Evolutionary conservation across 1,284 basidiomycete genomes (phyloP), one percentile per base, ranked within the genome.

Genomic region (Ustilago lituana): DNA sequence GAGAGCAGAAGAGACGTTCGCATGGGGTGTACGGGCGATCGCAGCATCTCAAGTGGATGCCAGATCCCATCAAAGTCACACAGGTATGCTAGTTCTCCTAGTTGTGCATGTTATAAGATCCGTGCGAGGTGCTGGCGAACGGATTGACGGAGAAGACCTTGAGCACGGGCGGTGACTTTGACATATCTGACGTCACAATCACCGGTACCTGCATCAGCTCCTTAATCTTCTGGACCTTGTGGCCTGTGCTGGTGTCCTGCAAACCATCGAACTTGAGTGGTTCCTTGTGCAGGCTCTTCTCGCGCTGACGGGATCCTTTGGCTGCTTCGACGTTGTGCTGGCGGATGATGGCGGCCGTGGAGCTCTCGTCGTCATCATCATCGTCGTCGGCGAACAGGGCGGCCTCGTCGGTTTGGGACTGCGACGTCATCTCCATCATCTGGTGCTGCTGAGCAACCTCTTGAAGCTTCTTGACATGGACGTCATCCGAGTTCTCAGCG

Each of bases 401-500:
- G 4, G 73, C 71, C 41, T 77, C 74, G 44, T 77, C 77, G 10
- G 59, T 50, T 31, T 74, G 70, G 17, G 73, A 73, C 48, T 76
- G 73, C 49, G 74, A 76, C 10, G 74, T 72, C 62, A 71, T 63
- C 47, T 77, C 73, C 66, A 77, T 76, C 59, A 66, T 52, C 43
- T 55, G 51, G 50, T 71, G 76, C 53, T 66, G 68, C 40, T 66
- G 55, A 1, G 75, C 66, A 12, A 74, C 56, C 40, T 73, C 74
- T 26, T 65, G 71, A 35, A 81, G 53, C 45, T 59, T 60, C 54
- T 72, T 62, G 55, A 77, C 69, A 57, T 83, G 82, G 33, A 75
- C 74, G 79, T 98, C 94, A 52, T 82, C 83, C 76, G 90, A 92
- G 77, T 91, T 91, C 84, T 95, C 93, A 14, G 93, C 92, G 37